Conservation (phyloP, 805 yeast species). For the Naumovozyma dairenensis region DNA sequence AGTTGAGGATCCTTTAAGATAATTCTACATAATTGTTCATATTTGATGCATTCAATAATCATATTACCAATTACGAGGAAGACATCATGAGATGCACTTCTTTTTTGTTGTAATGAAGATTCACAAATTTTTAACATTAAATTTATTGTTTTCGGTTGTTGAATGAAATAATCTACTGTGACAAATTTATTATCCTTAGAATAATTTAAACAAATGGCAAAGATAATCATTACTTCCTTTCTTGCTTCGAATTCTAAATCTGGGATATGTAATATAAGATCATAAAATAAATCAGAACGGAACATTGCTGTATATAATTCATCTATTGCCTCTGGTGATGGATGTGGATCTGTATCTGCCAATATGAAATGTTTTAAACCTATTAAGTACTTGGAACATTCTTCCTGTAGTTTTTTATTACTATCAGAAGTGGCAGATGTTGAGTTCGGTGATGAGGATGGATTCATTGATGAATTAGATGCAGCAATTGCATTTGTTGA, state of each 20-base stretch:
- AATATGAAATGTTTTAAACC: constrained; percentile 58
- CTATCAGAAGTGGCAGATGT: constrained; percentile 25
- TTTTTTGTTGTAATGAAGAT: constrained; percentile 28
- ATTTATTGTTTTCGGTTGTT: constrained; percentile 55
- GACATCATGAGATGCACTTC: constrained; percentile 35
- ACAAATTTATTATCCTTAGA: constrained; percentile 70
- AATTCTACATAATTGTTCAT: constrained; percentile 56
- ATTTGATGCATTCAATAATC: constrained; percentile 74
- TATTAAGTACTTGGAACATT: constrained; percentile 50
- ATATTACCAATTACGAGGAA: constrained; percentile 71
- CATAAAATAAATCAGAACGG: constrained; percentile 55
- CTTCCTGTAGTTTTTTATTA: constrained; percentile 53
- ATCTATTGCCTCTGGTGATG: constrained; percentile 64
- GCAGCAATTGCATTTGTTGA: background rate
- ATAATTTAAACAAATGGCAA: constrained; percentile 68
- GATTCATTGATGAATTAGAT: too few species aligned
- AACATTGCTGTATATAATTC: constrained; percentile 74
- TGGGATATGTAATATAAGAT: constrained; percentile 48
- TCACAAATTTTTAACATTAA: constrained; percentile 66
- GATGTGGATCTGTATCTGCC: constrained; percentile 44
- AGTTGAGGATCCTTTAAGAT: constrained; percentile 51
- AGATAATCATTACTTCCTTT: constrained; percentile 67
- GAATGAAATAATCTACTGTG: constrained; percentile 72
- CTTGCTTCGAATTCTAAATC: constrained; percentile 81
- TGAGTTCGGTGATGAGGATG: too few species aligned